Percentiles rank a stretch among this genome's conserved stretches.
Evolutionary conservation across 495 filamentous ascomycete species (phyloP).

Genomic region (Penicillium antarcticum): DNA sequence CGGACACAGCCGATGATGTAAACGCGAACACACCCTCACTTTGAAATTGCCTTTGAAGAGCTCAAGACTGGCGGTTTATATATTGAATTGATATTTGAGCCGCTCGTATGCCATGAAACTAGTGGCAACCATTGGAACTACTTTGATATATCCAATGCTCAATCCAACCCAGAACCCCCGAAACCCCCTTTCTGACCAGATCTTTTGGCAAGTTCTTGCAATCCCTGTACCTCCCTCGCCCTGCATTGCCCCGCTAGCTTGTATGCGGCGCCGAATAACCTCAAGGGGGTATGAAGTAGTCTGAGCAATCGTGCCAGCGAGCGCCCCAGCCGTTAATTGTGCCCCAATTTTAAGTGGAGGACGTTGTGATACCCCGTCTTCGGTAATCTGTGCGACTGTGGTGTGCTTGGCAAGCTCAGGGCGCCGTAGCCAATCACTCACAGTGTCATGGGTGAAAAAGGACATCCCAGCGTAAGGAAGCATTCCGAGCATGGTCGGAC

Average conservation of each 20-base stretch:
- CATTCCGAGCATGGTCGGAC: conserved; percentile 82
- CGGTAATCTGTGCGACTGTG: conserved; percentile 42
- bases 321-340: conserved; percentile 72
- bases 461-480: conserved; percentile 90
- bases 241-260: conserved; percentile 84
- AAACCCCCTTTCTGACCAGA: conserved; percentile 67
- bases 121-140: conserved; percentile 82
- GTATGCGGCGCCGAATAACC: conserved; percentile 84
- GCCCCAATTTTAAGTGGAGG: conserved; percentile 60
- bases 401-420: conserved; percentile 62
- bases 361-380: too few relatives aligned
- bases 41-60: too few relatives aligned
- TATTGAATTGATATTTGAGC: conserved; percentile 46
- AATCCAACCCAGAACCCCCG: conserved; percentile 85
- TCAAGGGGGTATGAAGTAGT: conserved; percentile 87
- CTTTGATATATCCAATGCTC: conserved; percentile 87
- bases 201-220: conserved; percentile 64
- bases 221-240: conserved; percentile 75
- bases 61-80: too few relatives aligned
- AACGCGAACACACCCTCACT: too few relatives aligned
- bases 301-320: conserved; percentile 80
- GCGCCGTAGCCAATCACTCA: conserved; percentile 68
- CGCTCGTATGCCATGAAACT: conserved; percentile 75
- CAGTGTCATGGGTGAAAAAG: conserved; percentile 85
- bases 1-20: too few relatives aligned